Base-by-base conservation (phyloP, 2,329 filamentous ascomycete genomes). In the Pezizomycotina sp. region DNA sequence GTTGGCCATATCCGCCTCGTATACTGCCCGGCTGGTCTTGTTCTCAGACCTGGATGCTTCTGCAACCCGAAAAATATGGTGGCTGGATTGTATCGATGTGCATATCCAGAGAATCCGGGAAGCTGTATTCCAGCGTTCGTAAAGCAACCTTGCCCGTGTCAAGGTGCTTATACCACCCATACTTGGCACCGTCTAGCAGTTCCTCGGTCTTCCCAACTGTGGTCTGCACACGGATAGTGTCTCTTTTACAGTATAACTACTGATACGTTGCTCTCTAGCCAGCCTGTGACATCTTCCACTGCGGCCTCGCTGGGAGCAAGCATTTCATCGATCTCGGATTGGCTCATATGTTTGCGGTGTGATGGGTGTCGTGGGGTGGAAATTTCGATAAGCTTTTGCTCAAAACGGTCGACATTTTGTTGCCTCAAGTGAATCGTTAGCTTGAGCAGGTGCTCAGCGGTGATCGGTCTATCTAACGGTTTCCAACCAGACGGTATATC, bases 1-100 rank as follows among this genome's bases (percentile, higher is more conserved):
- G n/a, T n/a, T n/a, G n/a, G n/a, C n/a, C n/a, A n/a, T n/a, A n/a
- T n/a, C n/a, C n/a, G n/a, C n/a, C n/a, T n/a, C n/a, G n/a, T 8
- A 7, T 6, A 30, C 10, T n/a, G 15, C 14, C 23, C 29, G 14
- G 6, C 4, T 31, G 18, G 15, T 18, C 16, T 19, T 20, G 13
- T 19, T 5, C 18, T 20, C 16, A 20, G 2, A 21, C 15, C 23
- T 20, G 20, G n/a, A 18, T 31, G 13, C 16, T 31, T n/a, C 28
- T 38, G 32, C 47, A 40, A 3, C 67, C 66, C 39, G 77, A 77
- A 24, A 66, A 62, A 4, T 68, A 76, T 0, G 72, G 77, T 1
- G 73, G 73, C 53, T 76, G 69, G 29, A 77, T 68, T 50, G 74
- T 62, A 38, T 69, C 66, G 38, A 78, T 62, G 48, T 69, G 60